Evolutionary conservation across 108 stramenopile genomes (phyloP).

Genomic region (Skeletonema tropicum): DNA sequence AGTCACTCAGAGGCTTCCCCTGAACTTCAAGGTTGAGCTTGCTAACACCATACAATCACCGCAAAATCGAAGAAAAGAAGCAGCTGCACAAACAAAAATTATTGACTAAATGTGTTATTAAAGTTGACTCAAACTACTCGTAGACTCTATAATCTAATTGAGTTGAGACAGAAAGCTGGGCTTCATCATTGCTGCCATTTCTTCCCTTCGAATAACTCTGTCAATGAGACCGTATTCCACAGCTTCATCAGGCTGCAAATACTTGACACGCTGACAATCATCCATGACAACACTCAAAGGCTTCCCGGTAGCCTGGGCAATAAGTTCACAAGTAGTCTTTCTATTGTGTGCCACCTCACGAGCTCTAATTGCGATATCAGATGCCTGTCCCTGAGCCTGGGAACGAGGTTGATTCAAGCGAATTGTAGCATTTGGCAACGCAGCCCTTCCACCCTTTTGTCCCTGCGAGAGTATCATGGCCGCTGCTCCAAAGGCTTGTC

Average conservation of each 20-base stretch:
- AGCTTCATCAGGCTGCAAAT: conserved; percentile 96
- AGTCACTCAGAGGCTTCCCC: conserved; percentile 30
- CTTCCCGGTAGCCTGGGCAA: conserved; percentile 92
- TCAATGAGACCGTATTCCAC: conserved; percentile 97
- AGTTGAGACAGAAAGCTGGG: conserved; percentile 79
- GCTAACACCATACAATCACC: not conserved
- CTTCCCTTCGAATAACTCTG: conserved; percentile 83
- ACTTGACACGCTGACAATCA: conserved; percentile 93
- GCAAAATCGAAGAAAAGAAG: not conserved
- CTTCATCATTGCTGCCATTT: conserved; percentile 65
- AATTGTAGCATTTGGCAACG: conserved; percentile 96
- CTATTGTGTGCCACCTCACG: conserved; percentile 91
- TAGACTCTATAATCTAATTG: conserved; percentile 11
- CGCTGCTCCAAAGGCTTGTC: conserved; percentile 95
- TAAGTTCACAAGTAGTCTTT: conserved; percentile 86
- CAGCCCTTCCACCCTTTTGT: conserved; percentile 88
- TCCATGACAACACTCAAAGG: conserved; percentile 84
- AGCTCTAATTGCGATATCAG: conserved; percentile 97
- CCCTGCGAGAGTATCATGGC: conserved; percentile 96
- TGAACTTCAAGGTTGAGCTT: conserved; percentile 1
- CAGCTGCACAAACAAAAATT: not conserved
- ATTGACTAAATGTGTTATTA: not conserved
- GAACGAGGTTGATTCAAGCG: conserved; percentile 94
- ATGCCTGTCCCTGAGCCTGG: conserved; percentile 93
- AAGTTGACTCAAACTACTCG: not conserved